Conservation (phyloP, 2,329 filamentous ascomycete species). For the Fusarium sp. region DNA sequence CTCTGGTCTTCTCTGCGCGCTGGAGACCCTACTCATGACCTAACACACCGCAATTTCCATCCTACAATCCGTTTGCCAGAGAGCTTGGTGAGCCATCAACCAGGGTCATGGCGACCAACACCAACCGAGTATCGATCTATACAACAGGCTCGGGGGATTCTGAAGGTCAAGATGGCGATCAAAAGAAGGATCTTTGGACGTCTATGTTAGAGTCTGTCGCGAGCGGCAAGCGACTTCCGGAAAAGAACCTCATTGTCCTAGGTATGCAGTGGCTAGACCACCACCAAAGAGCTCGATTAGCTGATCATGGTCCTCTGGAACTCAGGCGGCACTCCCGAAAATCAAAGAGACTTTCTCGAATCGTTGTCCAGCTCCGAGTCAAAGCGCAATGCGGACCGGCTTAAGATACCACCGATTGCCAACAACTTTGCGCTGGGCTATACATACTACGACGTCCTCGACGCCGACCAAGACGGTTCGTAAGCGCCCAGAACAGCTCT, state of each 20-base stretch:
- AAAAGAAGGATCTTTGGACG: conserved; percentile 92
- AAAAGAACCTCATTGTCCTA: conserved; percentile 90
- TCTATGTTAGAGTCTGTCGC: conserved; percentile 92
- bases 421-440: conserved; percentile 95
- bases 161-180: conserved; percentile 71
- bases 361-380: conserved; percentile 66
- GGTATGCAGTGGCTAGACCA: conserved; percentile 61
- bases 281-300: conserved; percentile 16
- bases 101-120: conserved; percentile 60
- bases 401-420: conserved; percentile 80
- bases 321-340: conserved; percentile 81
- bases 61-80: conserved; percentile 12
- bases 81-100: conserved; percentile 30
- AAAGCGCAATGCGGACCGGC: conserved; percentile 64
- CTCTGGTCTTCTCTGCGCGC: background rate
- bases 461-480: conserved; percentile 90
- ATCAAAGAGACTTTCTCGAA: conserved; percentile 86
- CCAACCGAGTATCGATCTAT: conserved; percentile 69
- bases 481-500: background rate
- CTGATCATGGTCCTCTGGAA: conserved; percentile 44
- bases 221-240: conserved; percentile 87
- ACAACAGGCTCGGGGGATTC: conserved; percentile 66
- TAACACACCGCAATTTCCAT: conserved; percentile 14
- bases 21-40: conserved; percentile 18
- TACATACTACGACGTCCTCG: conserved; percentile 93